A percentile compares a stretch with the other conserved stretches of the same genome.
Conservation (phyloP, 1,284 basidiomycete species). For the Pisolithus thermaeus region DNA sequence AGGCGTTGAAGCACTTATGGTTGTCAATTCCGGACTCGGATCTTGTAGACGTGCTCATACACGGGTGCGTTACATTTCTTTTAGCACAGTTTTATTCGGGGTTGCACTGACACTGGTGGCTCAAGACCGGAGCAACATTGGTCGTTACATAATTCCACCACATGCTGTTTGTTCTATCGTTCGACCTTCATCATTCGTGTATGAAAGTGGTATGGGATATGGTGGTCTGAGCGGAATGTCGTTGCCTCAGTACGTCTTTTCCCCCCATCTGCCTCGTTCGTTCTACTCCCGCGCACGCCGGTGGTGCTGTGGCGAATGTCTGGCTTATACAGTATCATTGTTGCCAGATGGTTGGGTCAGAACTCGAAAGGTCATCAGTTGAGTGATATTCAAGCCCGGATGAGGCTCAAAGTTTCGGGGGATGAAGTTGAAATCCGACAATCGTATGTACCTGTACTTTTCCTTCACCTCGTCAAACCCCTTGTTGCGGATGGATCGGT, state of each 20-base stretch:
- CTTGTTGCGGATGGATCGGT: constrained; percentile 68
- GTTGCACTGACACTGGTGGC: constrained; percentile 1
- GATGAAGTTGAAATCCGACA: constrained; percentile 86
- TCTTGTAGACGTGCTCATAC: constrained; percentile 91
- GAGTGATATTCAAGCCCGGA: constrained; percentile 88
- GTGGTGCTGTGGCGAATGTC: background rate
- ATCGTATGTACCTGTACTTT: constrained; percentile 84
- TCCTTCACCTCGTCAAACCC: constrained; percentile 75
- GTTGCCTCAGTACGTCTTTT: constrained; percentile 72
- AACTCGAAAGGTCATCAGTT: constrained; percentile 88
- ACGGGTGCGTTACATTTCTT: constrained; percentile 56
- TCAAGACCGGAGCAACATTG: constrained; percentile 86
- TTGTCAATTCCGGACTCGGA: constrained; percentile 94
- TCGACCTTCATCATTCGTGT: constrained; percentile 76
- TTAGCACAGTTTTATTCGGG: background rate
- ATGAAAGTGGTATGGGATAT: constrained; percentile 66
- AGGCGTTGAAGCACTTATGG: constrained; percentile 66
- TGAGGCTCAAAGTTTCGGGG: constrained; percentile 91
- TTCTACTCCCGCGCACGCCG: background rate
- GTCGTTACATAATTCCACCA: constrained; percentile 78
- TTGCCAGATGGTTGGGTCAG: constrained; percentile 88
- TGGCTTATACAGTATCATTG: background rate
- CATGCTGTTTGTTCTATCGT: constrained; percentile 91
- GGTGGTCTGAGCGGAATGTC: constrained; percentile 62
- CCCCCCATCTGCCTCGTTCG: background rate